Conservation (phyloP, 139 green algal species). For the Edaphochlamys debaryana region DNA sequence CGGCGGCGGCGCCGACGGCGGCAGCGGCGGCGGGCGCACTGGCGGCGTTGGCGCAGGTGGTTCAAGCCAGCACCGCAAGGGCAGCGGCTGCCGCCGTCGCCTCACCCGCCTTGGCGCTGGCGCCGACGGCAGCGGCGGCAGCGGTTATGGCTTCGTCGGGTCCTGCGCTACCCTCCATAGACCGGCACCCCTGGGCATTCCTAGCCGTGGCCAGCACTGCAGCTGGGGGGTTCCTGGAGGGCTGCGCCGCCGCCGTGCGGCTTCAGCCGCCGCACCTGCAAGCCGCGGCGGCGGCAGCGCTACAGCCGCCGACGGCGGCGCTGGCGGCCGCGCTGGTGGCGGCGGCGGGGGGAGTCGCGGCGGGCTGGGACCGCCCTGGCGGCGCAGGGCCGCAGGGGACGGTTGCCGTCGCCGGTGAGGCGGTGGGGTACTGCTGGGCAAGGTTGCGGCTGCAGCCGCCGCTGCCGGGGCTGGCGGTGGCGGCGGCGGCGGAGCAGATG, state of each 20-base stretch:
- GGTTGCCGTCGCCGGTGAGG: background rate
- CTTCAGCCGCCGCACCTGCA: background rate
- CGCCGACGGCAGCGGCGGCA: background rate
- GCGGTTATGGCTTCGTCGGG: background rate
- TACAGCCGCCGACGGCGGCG: background rate
- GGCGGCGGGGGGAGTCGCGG: background rate
- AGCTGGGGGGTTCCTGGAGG: conserved; percentile 15
- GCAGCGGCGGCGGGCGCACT: background rate
- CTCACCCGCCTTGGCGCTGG: background rate
- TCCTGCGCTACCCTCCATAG: background rate
- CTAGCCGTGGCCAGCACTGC: background rate
- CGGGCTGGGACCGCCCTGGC: background rate
- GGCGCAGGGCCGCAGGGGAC: too few species aligned
- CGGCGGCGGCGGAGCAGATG: background rate
- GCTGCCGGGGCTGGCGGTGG: background rate
- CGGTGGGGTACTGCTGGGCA: conserved; percentile 16
- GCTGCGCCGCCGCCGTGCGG: background rate
- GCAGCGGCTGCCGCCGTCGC: background rate
- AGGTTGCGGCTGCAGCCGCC: background rate
- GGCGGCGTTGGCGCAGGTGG: background rate
- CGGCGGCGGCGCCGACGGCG: background rate
- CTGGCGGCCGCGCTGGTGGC: background rate
- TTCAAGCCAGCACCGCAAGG: background rate
- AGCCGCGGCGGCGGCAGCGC: background rate
- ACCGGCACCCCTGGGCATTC: background rate